Conservation (phyloP, 768 basidiomycete species). For the Podaxis pistillaris region DNA sequence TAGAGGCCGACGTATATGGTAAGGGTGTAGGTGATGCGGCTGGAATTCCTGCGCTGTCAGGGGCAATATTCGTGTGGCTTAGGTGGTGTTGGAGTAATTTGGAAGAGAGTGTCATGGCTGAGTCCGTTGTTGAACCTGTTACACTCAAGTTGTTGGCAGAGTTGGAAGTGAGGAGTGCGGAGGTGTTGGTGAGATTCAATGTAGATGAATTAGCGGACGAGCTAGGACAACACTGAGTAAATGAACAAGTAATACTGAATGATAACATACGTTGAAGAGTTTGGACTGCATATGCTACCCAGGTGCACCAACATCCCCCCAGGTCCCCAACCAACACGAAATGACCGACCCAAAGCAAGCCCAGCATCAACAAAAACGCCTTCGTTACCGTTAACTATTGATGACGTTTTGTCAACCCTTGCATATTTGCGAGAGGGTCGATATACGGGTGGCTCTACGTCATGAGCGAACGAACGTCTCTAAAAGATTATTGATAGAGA, state of each 20-base stretch:
- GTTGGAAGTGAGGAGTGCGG: constrained; percentile 19
- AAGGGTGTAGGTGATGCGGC: constrained; percentile 59
- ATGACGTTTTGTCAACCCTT: constrained; percentile 66
- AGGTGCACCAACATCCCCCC: constrained; percentile 72
- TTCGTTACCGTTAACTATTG: constrained; percentile 64
- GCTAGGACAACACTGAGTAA: constrained; percentile 33
- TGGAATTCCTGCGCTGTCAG: constrained; percentile 69
- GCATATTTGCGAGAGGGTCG: constrained; percentile 81
- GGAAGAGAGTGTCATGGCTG: constrained; percentile 37
- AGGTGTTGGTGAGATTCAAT: constrained; percentile 46
- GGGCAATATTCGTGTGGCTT: constrained; percentile 64
- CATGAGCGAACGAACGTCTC: constrained; percentile 79
- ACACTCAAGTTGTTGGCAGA: constrained; percentile 6
- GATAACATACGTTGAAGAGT: constrained; percentile 47
- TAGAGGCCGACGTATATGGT: constrained; percentile 24
- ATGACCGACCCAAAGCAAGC: constrained; percentile 81
- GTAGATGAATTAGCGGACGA: constrained; percentile 61
- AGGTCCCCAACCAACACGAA: constrained; percentile 89
- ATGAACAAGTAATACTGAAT: not conserved
- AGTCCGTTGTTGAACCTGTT: constrained; percentile 24
- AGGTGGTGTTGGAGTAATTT: constrained; percentile 79
- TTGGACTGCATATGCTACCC: constrained; percentile 69
- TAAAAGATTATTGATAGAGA: constrained; percentile 24
- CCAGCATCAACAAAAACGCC: constrained; percentile 76
- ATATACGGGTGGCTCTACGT: constrained; percentile 63